Evolutionary conservation across 2,329 filamentous ascomycete species (phyloP).

Genomic region (Chaetoscypha palmicola): DNA sequence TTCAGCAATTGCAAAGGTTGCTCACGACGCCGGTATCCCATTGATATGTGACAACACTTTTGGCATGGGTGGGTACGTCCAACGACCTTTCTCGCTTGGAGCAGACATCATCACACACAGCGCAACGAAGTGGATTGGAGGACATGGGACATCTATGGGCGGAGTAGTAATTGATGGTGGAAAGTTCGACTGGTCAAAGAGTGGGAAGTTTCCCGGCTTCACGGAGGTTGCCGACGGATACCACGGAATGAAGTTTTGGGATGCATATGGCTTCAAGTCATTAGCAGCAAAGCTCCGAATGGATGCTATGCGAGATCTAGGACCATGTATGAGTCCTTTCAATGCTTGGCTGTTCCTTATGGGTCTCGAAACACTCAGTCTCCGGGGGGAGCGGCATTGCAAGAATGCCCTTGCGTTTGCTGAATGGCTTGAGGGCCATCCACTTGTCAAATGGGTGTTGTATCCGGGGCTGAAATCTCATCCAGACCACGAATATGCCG

Average conservation of each 20-base stretch:
- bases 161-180: conserved; percentile 59
- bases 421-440: conserved; percentile 57
- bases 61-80: conserved; percentile 7
- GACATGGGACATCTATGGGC: conserved; percentile 60
- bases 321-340: conserved; percentile 57
- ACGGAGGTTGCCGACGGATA: conserved; percentile 55
- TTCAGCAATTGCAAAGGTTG: conserved; percentile 54
- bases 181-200: conserved; percentile 62
- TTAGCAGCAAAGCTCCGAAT: conserved; percentile 59
- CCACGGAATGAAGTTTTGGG: conserved; percentile 61
- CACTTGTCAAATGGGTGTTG: conserved; percentile 61
- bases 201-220: conserved; percentile 63
- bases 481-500: conserved; percentile 51
- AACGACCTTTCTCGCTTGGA: conserved; percentile 33
- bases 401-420: conserved; percentile 55
- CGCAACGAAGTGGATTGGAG: conserved; percentile 61
- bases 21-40: conserved; percentile 52
- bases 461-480: conserved; percentile 60
- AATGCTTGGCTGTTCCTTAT: conserved; percentile 61
- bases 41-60: conserved; percentile 34
- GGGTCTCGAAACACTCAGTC: conserved; percentile 58
- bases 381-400: conserved; percentile 58
- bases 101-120: conserved; percentile 62
- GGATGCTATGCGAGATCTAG: conserved; percentile 60
- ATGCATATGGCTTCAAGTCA: conserved; percentile 56